Percentiles rank a stretch among this genome's conserved stretches.
Evolutionary conservation across 495 filamentous ascomycete genomes (phyloP).

Genomic region (Geopyxis carbonaria): DNA sequence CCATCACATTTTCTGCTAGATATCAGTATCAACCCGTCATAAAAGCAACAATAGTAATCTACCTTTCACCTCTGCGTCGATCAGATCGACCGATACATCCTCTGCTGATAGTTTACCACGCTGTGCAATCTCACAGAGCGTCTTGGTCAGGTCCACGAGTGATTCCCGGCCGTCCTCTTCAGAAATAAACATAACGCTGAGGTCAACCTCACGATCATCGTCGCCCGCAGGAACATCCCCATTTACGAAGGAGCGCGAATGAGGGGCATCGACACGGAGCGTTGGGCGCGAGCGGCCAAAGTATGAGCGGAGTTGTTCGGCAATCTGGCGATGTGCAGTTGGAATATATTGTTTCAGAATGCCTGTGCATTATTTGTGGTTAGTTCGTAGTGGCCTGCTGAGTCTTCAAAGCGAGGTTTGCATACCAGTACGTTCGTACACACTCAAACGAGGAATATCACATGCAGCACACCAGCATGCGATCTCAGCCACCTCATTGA

Average conservation of each 20-base stretch:
- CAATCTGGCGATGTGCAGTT: slow-evolving; percentile 53
- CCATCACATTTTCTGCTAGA: slow-evolving; percentile 41
- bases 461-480: slow-evolving; percentile 80
- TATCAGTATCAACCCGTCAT: neutral
- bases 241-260: slow-evolving; percentile 38
- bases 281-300: slow-evolving; percentile 55
- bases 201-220: slow-evolving; percentile 23
- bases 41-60: slow-evolving; percentile 16
- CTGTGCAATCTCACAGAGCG: slow-evolving; percentile 86
- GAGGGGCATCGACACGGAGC: slow-evolving; percentile 59
- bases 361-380: slow-evolving; percentile 35
- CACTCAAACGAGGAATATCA: slow-evolving; percentile 65
- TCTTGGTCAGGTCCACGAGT: slow-evolving; percentile 87
- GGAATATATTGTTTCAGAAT: slow-evolving; percentile 71
- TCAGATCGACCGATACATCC: slow-evolving; percentile 69
- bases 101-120: slow-evolving; percentile 56
- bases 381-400: neutral
- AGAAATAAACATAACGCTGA: slow-evolving; percentile 75
- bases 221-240: slow-evolving; percentile 22
- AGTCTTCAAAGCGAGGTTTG: slow-evolving; percentile 1
- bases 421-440: slow-evolving; percentile 83
- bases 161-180: slow-evolving; percentile 80
- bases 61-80: slow-evolving; percentile 74
- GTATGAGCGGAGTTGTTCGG: slow-evolving; percentile 60
- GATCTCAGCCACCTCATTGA: slow-evolving; percentile 80